Percentiles rank a stretch among this genome's conserved stretches.
Conservation (phyloP, 768 basidiomycete species). For the Tylopilus subfusipes region DNA sequence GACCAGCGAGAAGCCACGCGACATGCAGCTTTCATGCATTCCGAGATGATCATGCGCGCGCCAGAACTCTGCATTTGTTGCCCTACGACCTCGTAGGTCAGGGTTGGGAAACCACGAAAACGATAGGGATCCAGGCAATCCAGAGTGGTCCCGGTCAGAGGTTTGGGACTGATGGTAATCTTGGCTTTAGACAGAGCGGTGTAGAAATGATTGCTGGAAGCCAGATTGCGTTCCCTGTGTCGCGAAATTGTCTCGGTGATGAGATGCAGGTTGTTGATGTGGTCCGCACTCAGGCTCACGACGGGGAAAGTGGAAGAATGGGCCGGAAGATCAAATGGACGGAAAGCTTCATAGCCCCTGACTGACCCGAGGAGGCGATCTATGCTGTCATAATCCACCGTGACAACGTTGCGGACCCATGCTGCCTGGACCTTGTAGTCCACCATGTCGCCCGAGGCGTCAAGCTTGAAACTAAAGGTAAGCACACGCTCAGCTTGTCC, state of each 20-base stretch:
- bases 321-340: conserved; percentile 20
- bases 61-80: conserved; percentile 33
- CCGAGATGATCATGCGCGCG: conserved; percentile 60
- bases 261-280: conserved; percentile 29
- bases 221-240: conserved; percentile 23
- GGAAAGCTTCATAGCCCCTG: conserved; percentile 8
- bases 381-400: conserved; percentile 64
- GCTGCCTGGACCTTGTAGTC: conserved; percentile 72
- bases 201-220: conserved; percentile 23
- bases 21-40: conserved; percentile 80
- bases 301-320: background rate
- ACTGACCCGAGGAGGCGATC: conserved; percentile 45
- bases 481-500: conserved; percentile 54
- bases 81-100: conserved; percentile 43
- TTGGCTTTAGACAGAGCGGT: conserved; percentile 22
- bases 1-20: conserved; percentile 73
- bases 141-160: conserved; percentile 30
- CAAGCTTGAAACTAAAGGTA: conserved; percentile 76
- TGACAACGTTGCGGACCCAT: conserved; percentile 63
- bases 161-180: conserved; percentile 30
- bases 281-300: conserved; percentile 11
- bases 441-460: conserved; percentile 55
- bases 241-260: conserved; percentile 29
- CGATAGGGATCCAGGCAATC: conserved; percentile 30
- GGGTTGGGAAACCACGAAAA: conserved; percentile 49